These are phyloP conservation scores for Pseudocercospora pini-densiflorae DNA, from an alignment of 2,329 filamentous ascomycete species.

Conservation along the genomic window DNA sequence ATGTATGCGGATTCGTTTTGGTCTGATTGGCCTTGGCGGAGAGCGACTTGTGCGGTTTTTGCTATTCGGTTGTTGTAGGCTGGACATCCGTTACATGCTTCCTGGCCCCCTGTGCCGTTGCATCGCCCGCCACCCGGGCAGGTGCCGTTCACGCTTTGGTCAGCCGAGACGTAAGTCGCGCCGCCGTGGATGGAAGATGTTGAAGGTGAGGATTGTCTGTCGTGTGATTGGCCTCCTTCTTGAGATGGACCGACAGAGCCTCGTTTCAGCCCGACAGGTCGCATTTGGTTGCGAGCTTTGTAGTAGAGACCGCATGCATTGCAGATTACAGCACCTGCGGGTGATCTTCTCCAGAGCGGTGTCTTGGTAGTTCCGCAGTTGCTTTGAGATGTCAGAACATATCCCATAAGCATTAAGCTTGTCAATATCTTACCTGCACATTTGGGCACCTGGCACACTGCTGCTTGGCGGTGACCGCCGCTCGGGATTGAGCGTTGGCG, in stretches of 20 bases:
- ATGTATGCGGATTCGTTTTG: conserved; percentile 24
- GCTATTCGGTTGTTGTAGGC: conserved; percentile 97
- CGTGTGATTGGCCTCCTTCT: conserved; percentile 43
- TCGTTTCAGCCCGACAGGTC: conserved; percentile 88
- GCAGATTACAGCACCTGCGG: conserved; percentile 91
- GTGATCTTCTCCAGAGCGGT: conserved; percentile 91
- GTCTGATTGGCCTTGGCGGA: conserved; percentile 45
- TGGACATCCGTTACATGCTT: conserved; percentile 93
- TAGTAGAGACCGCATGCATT: conserved; percentile 96
- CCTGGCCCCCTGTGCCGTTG: conserved; percentile 93
- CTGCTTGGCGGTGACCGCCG: conserved; percentile 20
- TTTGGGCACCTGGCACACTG: conserved; percentile 55
- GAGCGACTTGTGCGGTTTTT: conserved; percentile 76
- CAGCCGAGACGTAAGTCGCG: conserved; percentile 77
- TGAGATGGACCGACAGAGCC: conserved; percentile 53
- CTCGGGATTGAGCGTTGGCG: conserved; percentile 11
- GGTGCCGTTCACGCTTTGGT: conserved; percentile 77
- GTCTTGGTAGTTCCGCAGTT: conserved; percentile 96
- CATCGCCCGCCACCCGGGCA: conserved; percentile 94
- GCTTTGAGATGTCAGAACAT: conserved; percentile 54
- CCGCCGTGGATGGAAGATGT: conserved; percentile 37
- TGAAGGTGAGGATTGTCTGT: conserved; percentile 46
- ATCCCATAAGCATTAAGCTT: conserved; percentile 11
- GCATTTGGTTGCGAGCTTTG: conserved; percentile 88
- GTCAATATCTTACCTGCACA: conserved; percentile 66